Percentiles rank a stretch among this genome's conserved stretches.
phyloP scores from a whole-genome alignment of 176 grass and related monocot genomes.

The Luzula sylvatica region DNA sequence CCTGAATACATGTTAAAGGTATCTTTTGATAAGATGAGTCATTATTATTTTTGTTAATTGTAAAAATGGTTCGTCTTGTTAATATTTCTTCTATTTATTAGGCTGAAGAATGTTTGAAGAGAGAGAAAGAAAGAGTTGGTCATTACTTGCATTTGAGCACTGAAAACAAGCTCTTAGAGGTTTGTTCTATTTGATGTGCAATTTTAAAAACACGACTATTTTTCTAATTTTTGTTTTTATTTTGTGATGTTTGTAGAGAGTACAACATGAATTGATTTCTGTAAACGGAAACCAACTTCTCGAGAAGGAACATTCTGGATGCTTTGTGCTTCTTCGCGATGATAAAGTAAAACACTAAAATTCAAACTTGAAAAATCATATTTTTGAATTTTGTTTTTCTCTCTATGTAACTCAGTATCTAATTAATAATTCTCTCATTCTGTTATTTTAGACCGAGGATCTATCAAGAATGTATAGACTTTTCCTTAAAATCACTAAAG shows the following conservation, averaged over 20 bases:
- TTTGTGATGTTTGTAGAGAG: constrained; percentile 46
- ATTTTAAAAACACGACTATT: neutral
- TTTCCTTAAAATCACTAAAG: constrained; percentile 68
- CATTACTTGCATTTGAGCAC: constrained; percentile 94
- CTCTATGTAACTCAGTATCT: neutral
- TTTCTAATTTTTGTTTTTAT: neutral
- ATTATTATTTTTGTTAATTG: neutral
- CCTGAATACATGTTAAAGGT: constrained; percentile 98
- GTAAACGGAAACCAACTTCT: constrained; percentile 76
- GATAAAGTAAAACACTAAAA: constrained; percentile 50
- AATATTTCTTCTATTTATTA: constrained; percentile 25
- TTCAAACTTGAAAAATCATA: too few relatives aligned
- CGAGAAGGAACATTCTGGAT: constrained; percentile 93
- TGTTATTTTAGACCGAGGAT: constrained; percentile 52
- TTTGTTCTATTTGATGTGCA: constrained; percentile 20
- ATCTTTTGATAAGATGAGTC: neutral
- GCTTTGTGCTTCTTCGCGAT: constrained; percentile 77
- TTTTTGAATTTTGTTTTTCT: too few relatives aligned
- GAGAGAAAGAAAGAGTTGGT: constrained; percentile 82
- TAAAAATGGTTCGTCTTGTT: neutral
- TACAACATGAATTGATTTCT: constrained; percentile 82
- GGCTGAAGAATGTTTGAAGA: constrained; percentile 86
- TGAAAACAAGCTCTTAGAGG: constrained; percentile 90
- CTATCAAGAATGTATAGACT: constrained; percentile 87
- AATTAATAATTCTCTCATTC: constrained; percentile 1